These are phyloP conservation scores for Crataegus laevigata DNA, from an alignment of 306 rosid species.

Conservation along the genomic window DNA sequence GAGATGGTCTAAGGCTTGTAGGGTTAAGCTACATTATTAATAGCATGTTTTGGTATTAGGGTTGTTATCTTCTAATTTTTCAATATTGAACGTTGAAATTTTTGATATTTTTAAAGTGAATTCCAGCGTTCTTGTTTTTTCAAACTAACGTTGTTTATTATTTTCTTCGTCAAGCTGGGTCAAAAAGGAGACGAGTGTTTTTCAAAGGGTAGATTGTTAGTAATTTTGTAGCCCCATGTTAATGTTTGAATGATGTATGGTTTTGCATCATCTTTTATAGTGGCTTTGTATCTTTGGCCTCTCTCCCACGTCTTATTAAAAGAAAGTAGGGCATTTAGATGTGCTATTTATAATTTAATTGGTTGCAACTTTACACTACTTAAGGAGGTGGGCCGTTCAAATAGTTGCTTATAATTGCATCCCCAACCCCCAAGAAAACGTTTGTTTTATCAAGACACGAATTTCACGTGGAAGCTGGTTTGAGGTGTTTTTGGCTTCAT, in stretches of 20 bases:
- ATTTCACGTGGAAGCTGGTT: conserved; percentile 3
- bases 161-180: no score
- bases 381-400: background rate
- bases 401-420: background rate
- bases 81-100: no score
- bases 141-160: no score
- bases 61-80: no score
- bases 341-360: background rate
- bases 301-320: background rate
- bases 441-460: background rate
- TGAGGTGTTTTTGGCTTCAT: background rate
- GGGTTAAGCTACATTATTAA: background rate
- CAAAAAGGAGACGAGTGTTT: no score
- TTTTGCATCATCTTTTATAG: background rate
- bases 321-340: background rate
- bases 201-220: no score
- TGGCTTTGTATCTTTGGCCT: background rate
- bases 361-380: background rate
- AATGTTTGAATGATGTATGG: background rate
- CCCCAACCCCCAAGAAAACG: background rate
- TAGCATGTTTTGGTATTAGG: background rate
- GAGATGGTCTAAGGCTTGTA: no score
- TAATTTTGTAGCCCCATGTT: background rate
- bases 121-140: background rate
- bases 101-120: no score